Evolutionary conservation across 495 filamentous ascomycete genomes (phyloP).

Genomic region (Talaromyces proteolyticus): DNA sequence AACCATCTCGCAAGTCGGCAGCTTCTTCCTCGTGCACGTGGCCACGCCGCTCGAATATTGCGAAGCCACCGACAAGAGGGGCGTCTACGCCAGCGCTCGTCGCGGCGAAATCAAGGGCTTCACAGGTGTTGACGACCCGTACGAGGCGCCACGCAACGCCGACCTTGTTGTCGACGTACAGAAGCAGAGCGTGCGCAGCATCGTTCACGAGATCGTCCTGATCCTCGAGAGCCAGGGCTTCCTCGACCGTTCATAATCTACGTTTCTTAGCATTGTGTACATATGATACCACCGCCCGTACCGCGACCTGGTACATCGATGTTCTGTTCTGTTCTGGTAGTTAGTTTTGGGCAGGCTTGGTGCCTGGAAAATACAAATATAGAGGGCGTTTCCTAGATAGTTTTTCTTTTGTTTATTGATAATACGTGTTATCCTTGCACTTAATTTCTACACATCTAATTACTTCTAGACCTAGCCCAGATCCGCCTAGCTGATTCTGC

Average conservation of each 20-base stretch:
- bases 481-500: too few species aligned
- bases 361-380: too few species aligned
- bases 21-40: slow-evolving; percentile 93
- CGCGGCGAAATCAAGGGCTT: slow-evolving; percentile 95
- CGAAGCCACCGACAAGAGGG: slow-evolving; percentile 92
- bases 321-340: too few species aligned
- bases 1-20: slow-evolving; percentile 78
- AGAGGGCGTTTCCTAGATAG: too few species aligned
- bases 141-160: slow-evolving; percentile 78
- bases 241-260: slow-evolving; percentile 22
- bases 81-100: slow-evolving; percentile 81
- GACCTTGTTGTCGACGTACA: slow-evolving; percentile 79
- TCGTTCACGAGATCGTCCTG: slow-evolving; percentile 94
- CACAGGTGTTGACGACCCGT: slow-evolving; percentile 97
- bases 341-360: too few species aligned
- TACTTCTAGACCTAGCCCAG: too few species aligned
- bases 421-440: too few species aligned
- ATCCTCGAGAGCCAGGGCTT: slow-evolving; percentile 88
- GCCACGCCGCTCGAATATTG: slow-evolving; percentile 86
- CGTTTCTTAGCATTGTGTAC: not conserved
- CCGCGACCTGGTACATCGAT: too few species aligned
- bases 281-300: too few species aligned
- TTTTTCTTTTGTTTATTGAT: too few species aligned
- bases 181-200: slow-evolving; percentile 82
- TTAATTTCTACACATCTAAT: too few species aligned